Percentiles rank a stretch among this genome's conserved stretches.
These are phyloP conservation scores for Trametes maxima DNA, from an alignment of 768 basidiomycete genomes.

Conservation along the genomic window DNA sequence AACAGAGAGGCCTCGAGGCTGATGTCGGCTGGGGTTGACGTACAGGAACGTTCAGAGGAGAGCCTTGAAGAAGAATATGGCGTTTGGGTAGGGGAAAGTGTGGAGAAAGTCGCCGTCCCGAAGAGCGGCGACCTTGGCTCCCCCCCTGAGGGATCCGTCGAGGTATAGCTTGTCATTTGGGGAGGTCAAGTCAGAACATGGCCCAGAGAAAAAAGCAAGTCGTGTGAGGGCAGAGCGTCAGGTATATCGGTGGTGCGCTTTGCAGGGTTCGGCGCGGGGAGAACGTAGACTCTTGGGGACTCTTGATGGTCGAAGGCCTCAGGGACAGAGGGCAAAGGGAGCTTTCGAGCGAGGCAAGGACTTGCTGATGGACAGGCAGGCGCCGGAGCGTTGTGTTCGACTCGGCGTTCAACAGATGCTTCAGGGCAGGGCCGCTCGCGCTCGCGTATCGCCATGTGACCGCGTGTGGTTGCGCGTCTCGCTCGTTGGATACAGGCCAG, in stretches of 20 bases:
- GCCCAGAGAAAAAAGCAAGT: background rate
- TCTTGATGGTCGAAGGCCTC: background rate
- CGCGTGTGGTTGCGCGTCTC: conserved; percentile 16
- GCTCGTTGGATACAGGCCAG: background rate
- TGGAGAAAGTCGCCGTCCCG: conserved; percentile 61
- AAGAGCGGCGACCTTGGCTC: conserved; percentile 61
- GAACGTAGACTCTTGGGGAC: background rate
- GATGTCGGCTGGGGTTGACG: conserved; percentile 18
- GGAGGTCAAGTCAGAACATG: conserved; percentile 9
- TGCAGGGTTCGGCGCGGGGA: too few species aligned
- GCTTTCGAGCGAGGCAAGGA: conserved; percentile 1
- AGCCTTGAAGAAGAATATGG: conserved; percentile 62
- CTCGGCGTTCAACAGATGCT: conserved; percentile 33
- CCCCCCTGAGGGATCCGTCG: conserved; percentile 32
- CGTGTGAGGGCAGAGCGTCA: background rate
- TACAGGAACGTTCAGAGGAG: conserved; percentile 58
- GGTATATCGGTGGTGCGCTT: background rate
- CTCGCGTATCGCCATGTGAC: conserved; percentile 43
- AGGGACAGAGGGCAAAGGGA: background rate
- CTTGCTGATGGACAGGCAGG: background rate
- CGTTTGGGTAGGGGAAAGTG: conserved; percentile 52
- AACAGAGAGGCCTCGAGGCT: background rate
- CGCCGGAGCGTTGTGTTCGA: conserved; percentile 8
- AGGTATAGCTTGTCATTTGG: conserved; percentile 42
- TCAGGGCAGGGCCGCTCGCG: conserved; percentile 46